Base-by-base conservation (phyloP, 352 stramenopile species). In the Pythium graminicola region DNA sequence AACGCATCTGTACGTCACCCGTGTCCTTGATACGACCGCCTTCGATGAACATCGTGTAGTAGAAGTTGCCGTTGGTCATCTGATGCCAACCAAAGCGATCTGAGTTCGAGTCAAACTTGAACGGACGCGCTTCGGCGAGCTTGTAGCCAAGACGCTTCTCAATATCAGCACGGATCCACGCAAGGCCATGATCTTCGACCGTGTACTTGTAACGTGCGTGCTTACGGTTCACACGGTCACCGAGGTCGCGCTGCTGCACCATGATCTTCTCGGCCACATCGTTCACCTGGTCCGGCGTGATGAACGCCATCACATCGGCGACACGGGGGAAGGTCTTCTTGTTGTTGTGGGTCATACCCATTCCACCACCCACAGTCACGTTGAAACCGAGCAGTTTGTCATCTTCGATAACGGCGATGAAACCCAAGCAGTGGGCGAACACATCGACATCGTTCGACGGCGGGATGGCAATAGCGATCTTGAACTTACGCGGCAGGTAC, bases 401-500 rank as follows among this genome's bases (percentile, higher is more conserved):
- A 53, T 86, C 65, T 50, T 95, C 67, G 23, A 95, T 85, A n/a
- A 98, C 92, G 26, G 86, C 86, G 31, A 99, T 95, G 57, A 94
- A 82, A 22, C 95, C 95, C 49, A 99, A 86, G 64, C 97, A 97
- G 65, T 99, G 97, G 8, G 95, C 97, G 62, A 97, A 99, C 50
- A 99, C 82, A 68, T 99, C 96, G 16, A 99, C 76, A 35, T 95
- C 95, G 69, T 99, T 99, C 46, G 96, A 89, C n/a, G 94, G 93
- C 20, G 95, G 93, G 46, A 99, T 96, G 4, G 95, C 97, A 17
- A 99, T 91, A 49, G 91, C 95, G 63, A 99, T 98, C 80, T 99
- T 99, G 75, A 99, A 99, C 75, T 99, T 99, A n/a, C 93, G 85
- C 3, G 96, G 96, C 47, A 99, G 62, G 69, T 99, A 99, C 36